phyloP scores from a whole-genome alignment of 1,139 yeast species.

The Suzukiozyma palmioleophila region DNA sequence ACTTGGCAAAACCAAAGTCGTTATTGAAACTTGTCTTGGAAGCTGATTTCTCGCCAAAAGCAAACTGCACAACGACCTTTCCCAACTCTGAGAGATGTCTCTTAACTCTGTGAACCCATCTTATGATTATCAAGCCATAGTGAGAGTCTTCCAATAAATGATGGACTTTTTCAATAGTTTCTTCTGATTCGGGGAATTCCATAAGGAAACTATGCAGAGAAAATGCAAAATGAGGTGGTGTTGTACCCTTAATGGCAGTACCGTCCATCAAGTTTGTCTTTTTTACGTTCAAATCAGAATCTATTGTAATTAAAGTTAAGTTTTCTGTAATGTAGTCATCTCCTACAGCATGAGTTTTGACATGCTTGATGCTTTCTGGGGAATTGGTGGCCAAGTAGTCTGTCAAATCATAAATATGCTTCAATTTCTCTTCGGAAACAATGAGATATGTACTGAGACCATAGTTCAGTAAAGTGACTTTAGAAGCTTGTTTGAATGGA shows the following conservation, averaged over 20 bases:
- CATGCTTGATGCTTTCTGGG: slow-evolving; percentile 12
- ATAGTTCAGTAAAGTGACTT: slow-evolving; percentile 10
- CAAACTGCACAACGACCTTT: slow-evolving; percentile 15
- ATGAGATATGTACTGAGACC: slow-evolving; percentile 17
- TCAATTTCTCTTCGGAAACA: slow-evolving; percentile 6
- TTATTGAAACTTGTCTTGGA: slow-evolving; percentile 10
- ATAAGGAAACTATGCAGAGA: slow-evolving; percentile 13
- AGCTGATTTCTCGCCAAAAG: slow-evolving; percentile 4
- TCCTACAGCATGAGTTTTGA: slow-evolving; percentile 10
- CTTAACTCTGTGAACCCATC: slow-evolving; percentile 27
- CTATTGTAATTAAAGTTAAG: background rate
- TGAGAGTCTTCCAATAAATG: slow-evolving; percentile 28
- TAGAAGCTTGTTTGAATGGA: slow-evolving; percentile 4
- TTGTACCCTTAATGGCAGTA: slow-evolving; percentile 6
- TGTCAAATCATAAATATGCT: slow-evolving; percentile 24
- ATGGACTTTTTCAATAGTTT: slow-evolving; percentile 24
- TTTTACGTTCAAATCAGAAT: slow-evolving; percentile 8
- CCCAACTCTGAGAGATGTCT: slow-evolving; percentile 38
- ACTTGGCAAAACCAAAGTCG: slow-evolving; percentile 33
- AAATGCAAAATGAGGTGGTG: slow-evolving; percentile 7
- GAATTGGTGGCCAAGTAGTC: slow-evolving; percentile 23
- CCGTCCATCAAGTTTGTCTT: slow-evolving; percentile 12
- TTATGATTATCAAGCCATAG: slow-evolving; percentile 18
- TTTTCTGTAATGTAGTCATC: slow-evolving; percentile 6
- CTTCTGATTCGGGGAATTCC: slow-evolving; percentile 28